Percentiles rank a stretch among this genome's conserved stretches.
Evolutionary conservation across 2,329 filamentous ascomycete genomes (phyloP).

Genomic region (Trichophyton benhamiae): DNA sequence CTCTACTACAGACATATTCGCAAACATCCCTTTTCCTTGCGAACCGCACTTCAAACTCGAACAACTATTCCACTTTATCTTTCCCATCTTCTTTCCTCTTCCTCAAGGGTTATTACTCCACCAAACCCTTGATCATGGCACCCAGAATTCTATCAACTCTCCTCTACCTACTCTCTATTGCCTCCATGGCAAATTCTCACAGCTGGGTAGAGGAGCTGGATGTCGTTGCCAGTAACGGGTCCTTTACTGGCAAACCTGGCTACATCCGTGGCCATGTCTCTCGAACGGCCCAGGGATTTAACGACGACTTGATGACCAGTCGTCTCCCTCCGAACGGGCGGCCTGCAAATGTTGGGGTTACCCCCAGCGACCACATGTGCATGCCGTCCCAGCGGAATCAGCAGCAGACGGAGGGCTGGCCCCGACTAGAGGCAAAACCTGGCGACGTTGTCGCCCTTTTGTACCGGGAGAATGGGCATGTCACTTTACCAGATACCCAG

Average conservation of each 20-base stretch:
- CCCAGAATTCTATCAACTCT: neutral
- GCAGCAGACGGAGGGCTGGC: conserved; percentile 47
- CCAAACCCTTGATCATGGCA: neutral
- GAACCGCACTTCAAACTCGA: neutral
- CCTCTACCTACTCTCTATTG: neutral
- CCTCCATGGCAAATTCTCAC: conserved; percentile 37
- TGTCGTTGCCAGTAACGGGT: conserved; percentile 60
- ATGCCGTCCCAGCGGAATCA: conserved; percentile 49
- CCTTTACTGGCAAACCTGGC: conserved; percentile 57
- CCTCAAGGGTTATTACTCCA: neutral
- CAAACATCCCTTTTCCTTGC: neutral
- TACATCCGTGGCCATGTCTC: conserved; percentile 60
- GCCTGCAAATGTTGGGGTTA: conserved; percentile 37
- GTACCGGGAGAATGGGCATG: conserved; percentile 67
- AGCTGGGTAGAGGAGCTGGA: conserved; percentile 71
- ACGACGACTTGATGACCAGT: conserved; percentile 48
- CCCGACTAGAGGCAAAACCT: conserved; percentile 47
- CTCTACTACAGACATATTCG: neutral
- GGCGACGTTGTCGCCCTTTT: conserved; percentile 55
- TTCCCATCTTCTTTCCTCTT: neutral
- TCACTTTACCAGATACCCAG: conserved; percentile 47
- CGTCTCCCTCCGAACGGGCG: conserved; percentile 48
- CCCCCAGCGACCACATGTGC: conserved; percentile 48
- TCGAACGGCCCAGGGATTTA: conserved; percentile 45
- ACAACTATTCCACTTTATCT: neutral